Conservation (phyloP, 2,329 filamentous ascomycete species). For the Colletotrichum truncatum region DNA sequence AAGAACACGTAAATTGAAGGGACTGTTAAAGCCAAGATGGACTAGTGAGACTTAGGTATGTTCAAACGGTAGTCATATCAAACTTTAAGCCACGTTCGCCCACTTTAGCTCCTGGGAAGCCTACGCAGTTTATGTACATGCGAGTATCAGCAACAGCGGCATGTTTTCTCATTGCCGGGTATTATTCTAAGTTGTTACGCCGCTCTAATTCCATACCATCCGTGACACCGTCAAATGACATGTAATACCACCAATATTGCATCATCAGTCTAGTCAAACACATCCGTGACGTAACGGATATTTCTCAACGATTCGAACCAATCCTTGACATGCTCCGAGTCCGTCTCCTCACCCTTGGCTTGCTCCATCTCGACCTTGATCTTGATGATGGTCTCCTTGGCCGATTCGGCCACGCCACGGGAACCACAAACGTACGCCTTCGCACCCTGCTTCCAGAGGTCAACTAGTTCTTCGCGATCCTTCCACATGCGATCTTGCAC, state of each 20-base stretch:
- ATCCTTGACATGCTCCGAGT: conserved; percentile 49
- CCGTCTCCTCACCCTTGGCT: conserved; percentile 40
- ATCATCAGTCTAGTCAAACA: conserved; percentile 58
- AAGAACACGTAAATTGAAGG: too few species aligned
- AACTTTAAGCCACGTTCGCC: too few species aligned
- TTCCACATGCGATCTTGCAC: conserved; percentile 55
- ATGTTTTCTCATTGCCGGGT: background rate
- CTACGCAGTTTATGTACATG: too few species aligned
- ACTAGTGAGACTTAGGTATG: too few species aligned
- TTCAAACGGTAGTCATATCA: too few species aligned
- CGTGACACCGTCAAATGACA: too few species aligned
- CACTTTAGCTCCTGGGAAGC: too few species aligned
- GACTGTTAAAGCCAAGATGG: too few species aligned
- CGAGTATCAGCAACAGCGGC: background rate
- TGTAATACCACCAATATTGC: background rate
- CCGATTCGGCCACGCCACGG: conserved; percentile 50
- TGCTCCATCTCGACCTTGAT: conserved; percentile 37
- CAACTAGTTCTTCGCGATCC: conserved; percentile 40
- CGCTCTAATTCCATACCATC: too few species aligned
- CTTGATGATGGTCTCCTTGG: conserved; percentile 43
- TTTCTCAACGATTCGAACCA: conserved; percentile 63
- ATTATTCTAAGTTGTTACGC: too few species aligned
- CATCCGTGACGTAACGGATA: conserved; percentile 68
- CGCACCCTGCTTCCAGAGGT: conserved; percentile 48
- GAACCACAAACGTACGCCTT: conserved; percentile 72